Base-by-base conservation (phyloP, 768 basidiomycete species). In the Pleurotus tuber-regium region DNA sequence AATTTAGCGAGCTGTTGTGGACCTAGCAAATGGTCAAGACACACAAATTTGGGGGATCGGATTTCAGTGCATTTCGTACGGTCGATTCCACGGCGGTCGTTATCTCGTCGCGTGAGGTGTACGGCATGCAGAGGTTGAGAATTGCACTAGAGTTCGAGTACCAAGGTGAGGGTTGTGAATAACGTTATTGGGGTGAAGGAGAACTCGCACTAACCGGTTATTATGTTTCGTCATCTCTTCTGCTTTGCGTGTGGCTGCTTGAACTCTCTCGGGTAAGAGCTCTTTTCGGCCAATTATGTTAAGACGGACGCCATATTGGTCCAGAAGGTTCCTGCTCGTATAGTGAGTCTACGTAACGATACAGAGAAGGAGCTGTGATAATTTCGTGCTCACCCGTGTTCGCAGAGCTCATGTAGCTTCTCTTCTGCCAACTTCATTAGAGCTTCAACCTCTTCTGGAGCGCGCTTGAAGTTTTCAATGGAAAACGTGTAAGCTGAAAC, bases 401-500 rank as follows among this genome's bases (percentile, higher is more conserved):
- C 60, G 46, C 85, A 87, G 14, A 98, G 72, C 65, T 96, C 91
- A 29, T 84, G 63, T 24, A 98, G 75, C 55, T 87, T 85, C 12
- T 77, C 75, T 63, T 91, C 84, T 0, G 89, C 88, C 42, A 99
- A 66, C n/a, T 71, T 66, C 92, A 99, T 93, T 59, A 98, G 75
- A 2, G 83, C 83, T 21, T 87, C 82, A 1, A 99, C 92, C 65
- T 99, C 97, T 3, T 86, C 86, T 49, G 80, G 73, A 1, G 87
- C 78, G 18, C 97, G 80, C 55, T 90, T 90, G 72, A 98, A 98
- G 70, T 98, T 99, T 60, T 98, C 96, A 54, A 98, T 93, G 1
- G 94, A 82, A 68, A 99, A 99, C n/a, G 93, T 92, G 60, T 96
- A 99, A n/a, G 87, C 90, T 2, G 92, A 86, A 21, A 98, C 93